A percentile compares a stretch with the other conserved stretches of the same genome.
Evolutionary conservation across 306 rosid genomes (phyloP).

Genomic region (Vachellia collinsii): DNA sequence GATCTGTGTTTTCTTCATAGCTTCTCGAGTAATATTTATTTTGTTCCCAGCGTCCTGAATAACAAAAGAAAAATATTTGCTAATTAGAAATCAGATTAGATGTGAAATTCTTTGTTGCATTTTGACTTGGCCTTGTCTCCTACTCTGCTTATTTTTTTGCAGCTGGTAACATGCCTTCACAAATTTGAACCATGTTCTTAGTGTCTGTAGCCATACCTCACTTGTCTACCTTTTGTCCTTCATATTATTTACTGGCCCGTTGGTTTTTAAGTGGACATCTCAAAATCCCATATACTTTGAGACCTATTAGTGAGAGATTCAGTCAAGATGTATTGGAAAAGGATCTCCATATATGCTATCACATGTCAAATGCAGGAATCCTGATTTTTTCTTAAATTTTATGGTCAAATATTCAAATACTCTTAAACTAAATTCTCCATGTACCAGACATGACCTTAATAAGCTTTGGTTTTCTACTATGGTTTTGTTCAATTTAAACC

Average conservation of each 20-base stretch:
- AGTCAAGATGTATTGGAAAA: background rate
- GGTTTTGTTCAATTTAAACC: background rate
- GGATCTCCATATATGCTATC: background rate
- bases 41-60: background rate
- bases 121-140: background rate
- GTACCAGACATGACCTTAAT: background rate
- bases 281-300: background rate
- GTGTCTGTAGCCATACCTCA: conserved; percentile 3
- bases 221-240: background rate
- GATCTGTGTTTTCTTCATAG: background rate
- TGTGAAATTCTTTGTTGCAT: background rate
- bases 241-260: conserved; percentile 7
- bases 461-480: background rate
- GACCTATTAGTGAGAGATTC: background rate
- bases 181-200: conserved; percentile 1
- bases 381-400: background rate
- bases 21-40: no score
- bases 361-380: background rate
- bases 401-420: background rate
- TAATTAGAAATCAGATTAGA: background rate
- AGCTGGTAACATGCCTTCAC: background rate
- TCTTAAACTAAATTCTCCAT: no score
- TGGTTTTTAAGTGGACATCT: background rate
- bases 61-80: background rate
- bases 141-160: background rate